A percentile compares a stretch with the other conserved stretches of the same genome.
These are phyloP conservation scores for Claviceps monticola DNA, from an alignment of 2,329 filamentous ascomycete genomes.

Conservation along the genomic window DNA sequence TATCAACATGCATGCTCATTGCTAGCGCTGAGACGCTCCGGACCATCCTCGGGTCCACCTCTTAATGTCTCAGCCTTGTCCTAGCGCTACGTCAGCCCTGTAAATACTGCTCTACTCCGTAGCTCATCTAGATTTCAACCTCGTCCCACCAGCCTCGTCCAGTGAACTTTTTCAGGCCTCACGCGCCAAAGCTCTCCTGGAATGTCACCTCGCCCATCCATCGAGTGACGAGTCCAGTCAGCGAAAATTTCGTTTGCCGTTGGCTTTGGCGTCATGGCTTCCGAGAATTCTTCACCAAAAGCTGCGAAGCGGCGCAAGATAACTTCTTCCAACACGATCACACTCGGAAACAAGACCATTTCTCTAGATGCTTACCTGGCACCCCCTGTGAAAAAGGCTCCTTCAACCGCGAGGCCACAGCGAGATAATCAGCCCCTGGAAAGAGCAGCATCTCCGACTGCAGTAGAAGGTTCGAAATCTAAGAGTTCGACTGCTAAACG, in stretches of 20 bases:
- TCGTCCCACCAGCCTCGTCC: too few relatives aligned
- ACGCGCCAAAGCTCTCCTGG: too few relatives aligned
- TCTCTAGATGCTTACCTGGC: slow-evolving; percentile 36
- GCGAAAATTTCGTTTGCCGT: neutral
- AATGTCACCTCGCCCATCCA: neutral
- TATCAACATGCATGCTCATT: too few relatives aligned
- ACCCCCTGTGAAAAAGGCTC: slow-evolving; percentile 10
- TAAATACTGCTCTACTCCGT: too few relatives aligned
- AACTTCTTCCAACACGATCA: slow-evolving; percentile 22
- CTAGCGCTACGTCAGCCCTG: too few relatives aligned
- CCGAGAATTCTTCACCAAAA: slow-evolving; percentile 6
- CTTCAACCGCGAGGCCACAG: neutral
- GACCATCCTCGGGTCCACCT: too few relatives aligned
- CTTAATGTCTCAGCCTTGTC: too few relatives aligned
- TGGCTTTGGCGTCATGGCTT: neutral
- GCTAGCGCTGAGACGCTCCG: too few relatives aligned
- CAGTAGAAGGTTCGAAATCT: neutral
- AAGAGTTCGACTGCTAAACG: neutral
- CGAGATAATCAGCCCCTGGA: neutral
- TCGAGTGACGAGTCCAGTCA: neutral
- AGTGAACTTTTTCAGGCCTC: too few relatives aligned
- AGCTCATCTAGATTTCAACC: too few relatives aligned
- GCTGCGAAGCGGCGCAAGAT: slow-evolving; percentile 26
- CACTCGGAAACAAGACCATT: slow-evolving; percentile 33
- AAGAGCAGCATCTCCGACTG: neutral